Percentiles rank a stretch among this genome's conserved stretches.
phyloP scores from a whole-genome alignment of 2,329 filamentous ascomycete species.

The Neofusicoccum ribis region DNA sequence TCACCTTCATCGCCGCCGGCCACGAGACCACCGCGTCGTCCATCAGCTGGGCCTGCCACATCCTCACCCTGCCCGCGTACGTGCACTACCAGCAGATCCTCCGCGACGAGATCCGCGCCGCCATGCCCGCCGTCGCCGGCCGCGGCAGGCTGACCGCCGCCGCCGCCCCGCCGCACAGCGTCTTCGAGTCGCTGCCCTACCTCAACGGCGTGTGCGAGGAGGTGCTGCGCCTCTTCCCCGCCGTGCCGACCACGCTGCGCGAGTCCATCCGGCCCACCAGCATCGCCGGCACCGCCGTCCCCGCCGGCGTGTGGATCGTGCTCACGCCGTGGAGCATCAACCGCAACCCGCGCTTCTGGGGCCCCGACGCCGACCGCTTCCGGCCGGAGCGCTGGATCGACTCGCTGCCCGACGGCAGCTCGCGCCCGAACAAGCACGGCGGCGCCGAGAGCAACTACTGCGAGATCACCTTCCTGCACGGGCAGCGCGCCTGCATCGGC shows the following conservation, averaged over 20 bases:
- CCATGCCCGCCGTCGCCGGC: background rate
- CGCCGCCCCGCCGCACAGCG: constrained; percentile 22
- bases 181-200: constrained; percentile 34
- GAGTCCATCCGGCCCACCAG: background rate
- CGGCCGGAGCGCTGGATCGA: constrained; percentile 40
- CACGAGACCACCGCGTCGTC: constrained; percentile 73
- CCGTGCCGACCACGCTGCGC: constrained; percentile 37
- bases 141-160: background rate
- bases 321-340: constrained; percentile 35
- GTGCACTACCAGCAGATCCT: constrained; percentile 59
- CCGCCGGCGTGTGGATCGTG: constrained; percentile 31
- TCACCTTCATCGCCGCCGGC: constrained; percentile 52
- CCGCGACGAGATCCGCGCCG: constrained; percentile 61
- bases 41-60: constrained; percentile 68
- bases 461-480: constrained; percentile 35
- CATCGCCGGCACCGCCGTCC: constrained; percentile 25
- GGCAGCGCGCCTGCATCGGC: constrained; percentile 22
- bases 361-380: constrained; percentile 32
- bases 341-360: constrained; percentile 33
- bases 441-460: constrained; percentile 29
- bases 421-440: constrained; percentile 16
- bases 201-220: constrained; percentile 43
- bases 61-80: constrained; percentile 63
- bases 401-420: constrained; percentile 25
- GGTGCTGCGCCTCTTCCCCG: constrained; percentile 42